phyloP scores from a whole-genome alignment of 257 asterid species.

The Nicotiana tomentosiformis region DNA sequence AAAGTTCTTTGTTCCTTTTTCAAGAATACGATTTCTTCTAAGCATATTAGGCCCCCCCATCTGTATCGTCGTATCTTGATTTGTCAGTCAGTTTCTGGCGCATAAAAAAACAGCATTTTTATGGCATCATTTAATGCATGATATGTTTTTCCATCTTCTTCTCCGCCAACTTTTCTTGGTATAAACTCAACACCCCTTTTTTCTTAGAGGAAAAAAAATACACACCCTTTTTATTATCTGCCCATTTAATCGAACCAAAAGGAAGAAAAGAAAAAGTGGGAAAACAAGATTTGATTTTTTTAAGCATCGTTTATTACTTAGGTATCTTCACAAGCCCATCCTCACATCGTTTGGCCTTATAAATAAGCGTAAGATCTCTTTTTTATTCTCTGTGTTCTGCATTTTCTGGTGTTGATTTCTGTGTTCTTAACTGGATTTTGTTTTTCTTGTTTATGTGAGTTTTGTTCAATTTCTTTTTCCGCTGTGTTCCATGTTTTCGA shows the following conservation, averaged over 20 bases:
- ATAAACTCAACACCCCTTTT: not conserved
- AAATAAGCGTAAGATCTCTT: constrained; percentile 20
- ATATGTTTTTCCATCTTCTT: constrained; percentile 11
- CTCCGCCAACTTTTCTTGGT: constrained; percentile 27
- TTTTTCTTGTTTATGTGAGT: constrained; percentile 19
- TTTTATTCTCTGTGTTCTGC: not conserved
- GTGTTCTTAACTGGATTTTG: not conserved
- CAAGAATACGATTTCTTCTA: constrained; percentile 14
- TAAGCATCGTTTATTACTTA: constrained; percentile 7
- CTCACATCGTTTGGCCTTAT: not conserved
- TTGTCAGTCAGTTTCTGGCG: not conserved
- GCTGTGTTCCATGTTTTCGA: not conserved
- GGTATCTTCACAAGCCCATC: constrained; percentile 20
- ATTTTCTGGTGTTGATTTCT: not conserved
- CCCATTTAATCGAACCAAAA: not conserved
- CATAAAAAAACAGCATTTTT: not conserved
- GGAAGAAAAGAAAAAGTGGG: not conserved
- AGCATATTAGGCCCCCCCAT: not conserved
- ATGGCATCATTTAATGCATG: not conserved
- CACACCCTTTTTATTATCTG: not conserved
- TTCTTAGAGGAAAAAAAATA: not conserved
- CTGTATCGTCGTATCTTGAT: not conserved
- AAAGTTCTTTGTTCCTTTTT: not conserved
- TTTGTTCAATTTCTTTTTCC: not conserved
- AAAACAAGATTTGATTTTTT: not conserved